Evolutionary conservation across 768 basidiomycete genomes (phyloP), one percentile per base, ranked within the genome.

Genomic region (Neoboletus subvelutipes): DNA sequence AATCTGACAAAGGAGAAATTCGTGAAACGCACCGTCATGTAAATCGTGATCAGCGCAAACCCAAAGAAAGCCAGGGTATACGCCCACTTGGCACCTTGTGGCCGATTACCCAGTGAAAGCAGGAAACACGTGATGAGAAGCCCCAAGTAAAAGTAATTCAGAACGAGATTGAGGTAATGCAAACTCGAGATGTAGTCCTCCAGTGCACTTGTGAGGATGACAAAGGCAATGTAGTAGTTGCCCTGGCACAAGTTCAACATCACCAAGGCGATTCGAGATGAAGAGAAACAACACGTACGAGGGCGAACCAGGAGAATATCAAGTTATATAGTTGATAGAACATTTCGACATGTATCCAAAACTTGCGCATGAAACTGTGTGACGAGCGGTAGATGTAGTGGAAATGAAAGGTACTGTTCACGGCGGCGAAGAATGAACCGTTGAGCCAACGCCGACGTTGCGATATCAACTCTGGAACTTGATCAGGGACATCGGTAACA

Each of bases 361-460:
- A 84, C 74, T 98, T 98, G 66, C 93, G 80, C 39, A 87, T 31
- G 68, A 94, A 82, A 0, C 81, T 73, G 70, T 96, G 94, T 20
- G 90, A 87, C 10, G 90, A 92, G 26, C 96, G 85, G 71, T 98
- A 98, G 40, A 99, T 83, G 69, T 98, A 98, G 62, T 91, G 87
- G 73, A 99, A 98, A 70, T 98, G 92, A 61, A 94, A 80, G 5
- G 86, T 90, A 55, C 88, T 87, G 75, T 98, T 94, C 17, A 98
- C 85, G 0, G 90, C 92, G 11, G 95, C 97, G 73, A 99, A 99
- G 85, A 99, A 98, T 4, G 93, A 95, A 15, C 96, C 94, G 71
- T 98, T 98, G 28, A 99, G 81, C 96, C 96, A 98, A 40, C 95
- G 87, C 37, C 96, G 83, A 50, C 96, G 88, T 69, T 98, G 96